Base-by-base conservation (phyloP, 139 green algal species). In the Chlamydomonas applanata region DNA sequence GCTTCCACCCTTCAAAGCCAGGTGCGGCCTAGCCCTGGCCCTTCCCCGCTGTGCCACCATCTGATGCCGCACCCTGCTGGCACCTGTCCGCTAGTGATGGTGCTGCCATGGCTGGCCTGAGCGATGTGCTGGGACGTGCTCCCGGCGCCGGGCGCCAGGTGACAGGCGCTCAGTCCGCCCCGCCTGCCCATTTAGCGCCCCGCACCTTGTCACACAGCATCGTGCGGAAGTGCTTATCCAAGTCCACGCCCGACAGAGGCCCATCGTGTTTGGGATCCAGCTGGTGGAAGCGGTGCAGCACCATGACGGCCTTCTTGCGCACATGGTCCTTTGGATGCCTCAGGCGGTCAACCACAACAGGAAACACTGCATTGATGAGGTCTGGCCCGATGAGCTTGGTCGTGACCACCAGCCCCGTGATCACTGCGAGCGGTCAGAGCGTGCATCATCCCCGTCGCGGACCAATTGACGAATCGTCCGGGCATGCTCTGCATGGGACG, bases 221-320 rank as follows among this genome's bases (percentile, higher is more conserved):
- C 33, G 85, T 81, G 24, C 87, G 70, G 64, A 97, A 89, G 71
- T 90, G 86, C 4, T 75, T 77, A 49, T 93, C 82, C 33, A 96
- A 44, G 63, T 96, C 90, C 25, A 86, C 56, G 67, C 89, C 83
- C 27, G 81, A 56, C 24, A 94, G 77, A 49, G 90, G 49, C 13
- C 87, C 82, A 34, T 93, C 80, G 11, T 73, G 69, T 9, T 72
- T 36, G 0, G 91, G 88, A 79, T 97, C 92, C 71, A 97, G 79
- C 72, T 90, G 85, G 54, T 83, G 70, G 59, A 91, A 87, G 57
- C 63, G 80, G 49, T 97, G 91, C 71, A 99, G 82, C 19, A 88
- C 93, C 89, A 99, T 93, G 33, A 98, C 83, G 5, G 96, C 93
- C 76, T 98, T 99, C 75, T 98, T 98, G 69, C 95, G 89, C 76